A percentile compares a stretch with the other conserved stretches of the same genome.
phyloP scores from a whole-genome alignment of 306 rosid species.

The Canavalia gladiata region DNA sequence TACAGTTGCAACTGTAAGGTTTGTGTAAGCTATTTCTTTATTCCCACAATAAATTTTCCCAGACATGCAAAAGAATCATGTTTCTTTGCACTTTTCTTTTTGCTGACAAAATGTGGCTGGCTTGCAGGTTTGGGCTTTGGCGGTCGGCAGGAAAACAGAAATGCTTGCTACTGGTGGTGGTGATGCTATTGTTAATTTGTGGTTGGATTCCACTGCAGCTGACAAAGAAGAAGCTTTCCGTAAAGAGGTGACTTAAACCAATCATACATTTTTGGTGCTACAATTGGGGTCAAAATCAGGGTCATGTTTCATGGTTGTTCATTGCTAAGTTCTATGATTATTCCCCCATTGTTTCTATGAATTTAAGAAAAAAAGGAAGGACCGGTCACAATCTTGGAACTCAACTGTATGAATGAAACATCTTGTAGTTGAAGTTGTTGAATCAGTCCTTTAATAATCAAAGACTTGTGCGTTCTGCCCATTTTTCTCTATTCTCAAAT shows the following conservation, averaged over 20 bases:
- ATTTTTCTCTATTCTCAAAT: background rate
- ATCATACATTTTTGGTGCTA: constrained; percentile 20
- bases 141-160: constrained; percentile 91
- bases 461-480: background rate
- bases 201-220: constrained; percentile 87
- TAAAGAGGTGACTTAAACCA: constrained; percentile 65
- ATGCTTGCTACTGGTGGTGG: constrained; percentile 95
- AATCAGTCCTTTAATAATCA: background rate
- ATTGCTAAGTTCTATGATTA: background rate
- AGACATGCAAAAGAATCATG: background rate
- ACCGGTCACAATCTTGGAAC: background rate
- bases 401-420: constrained; percentile 5
- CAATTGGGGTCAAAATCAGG: background rate
- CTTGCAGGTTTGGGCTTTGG: constrained; percentile 90
- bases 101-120: constrained; percentile 42
- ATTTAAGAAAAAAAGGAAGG: background rate
- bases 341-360: constrained; percentile 7
- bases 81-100: constrained; percentile 32
- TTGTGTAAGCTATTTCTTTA: background rate
- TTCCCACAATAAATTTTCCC: background rate
- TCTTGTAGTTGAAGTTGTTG: background rate
- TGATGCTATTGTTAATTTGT: constrained; percentile 82
- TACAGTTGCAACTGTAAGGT: background rate
- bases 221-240: constrained; percentile 91
- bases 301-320: constrained; percentile 12